Base-by-base conservation (phyloP, 208 protist species). In the Tetramitus jugosus region DNA sequence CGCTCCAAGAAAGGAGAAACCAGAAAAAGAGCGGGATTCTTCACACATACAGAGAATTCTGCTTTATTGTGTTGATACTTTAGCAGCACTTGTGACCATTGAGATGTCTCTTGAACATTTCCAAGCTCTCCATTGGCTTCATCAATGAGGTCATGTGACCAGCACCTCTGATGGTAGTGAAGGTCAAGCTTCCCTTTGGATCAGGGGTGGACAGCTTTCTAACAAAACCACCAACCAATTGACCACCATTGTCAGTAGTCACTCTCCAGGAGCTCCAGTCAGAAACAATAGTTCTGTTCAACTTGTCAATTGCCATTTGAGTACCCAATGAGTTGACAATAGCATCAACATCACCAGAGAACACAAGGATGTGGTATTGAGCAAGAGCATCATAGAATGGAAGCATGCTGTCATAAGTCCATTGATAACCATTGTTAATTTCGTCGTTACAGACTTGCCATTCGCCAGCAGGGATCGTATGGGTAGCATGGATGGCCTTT, bases 321-420 rank as follows among this genome's bases (percentile, higher is more conserved):
- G 39, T 71, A 31, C 65, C 65, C 37, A 46, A 71, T 14, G 40
- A 49, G 17, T 71, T 71, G 20, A 71, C 39, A 10, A 60, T 31
- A 40, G 8, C 8, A 56, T 75, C 68, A 39, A 60, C 45, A 60
- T 75, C 68, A 42, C 68, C 68, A 75, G 43, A 60, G 40, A 60
- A 75, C 35, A 56, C 68, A 4, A 75, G 13, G 29, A 60, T 60
- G 23, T 43, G 31, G 39, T 60, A 40, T 40, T 60, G 4, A 33
- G 37, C 35, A 0, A 75, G n/a, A 0, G 35, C 40, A 0, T 4
- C 7, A 29, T 75, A 75, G 43, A 75, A 52, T 60, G 68, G 68
- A 14, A 75, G 29, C 1, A 75, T 40, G 8, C n/a, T 42, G 3
- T 14, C 23, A 52, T 60, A 60, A 60, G 40, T 37, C 14, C n/a